Evolutionary conservation across 2,329 filamentous ascomycete species (phyloP), one percentile per base, ranked within the genome.

Genomic region (Juglanconis sp.): DNA sequence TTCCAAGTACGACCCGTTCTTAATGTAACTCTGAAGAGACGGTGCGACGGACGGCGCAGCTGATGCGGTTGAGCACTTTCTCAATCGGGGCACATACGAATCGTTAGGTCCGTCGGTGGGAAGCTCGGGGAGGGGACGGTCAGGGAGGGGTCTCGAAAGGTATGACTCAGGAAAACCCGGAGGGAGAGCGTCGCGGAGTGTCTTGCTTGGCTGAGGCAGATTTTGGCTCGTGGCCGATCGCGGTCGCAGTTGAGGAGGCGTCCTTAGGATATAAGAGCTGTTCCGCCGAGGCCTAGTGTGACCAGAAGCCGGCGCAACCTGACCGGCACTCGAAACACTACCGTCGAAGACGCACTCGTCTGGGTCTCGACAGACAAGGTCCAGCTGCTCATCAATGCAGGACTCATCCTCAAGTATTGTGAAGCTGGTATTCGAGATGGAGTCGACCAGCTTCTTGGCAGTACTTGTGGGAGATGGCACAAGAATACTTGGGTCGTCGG

Each of bases 161-260:
- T 71, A 69, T 2, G 63, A 61, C 10, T 65, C 64, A 30, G 56
- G 44, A n/a, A 59, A 60, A 4, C 56, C 57, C 44, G 65, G 62
- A 30, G 57, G 42, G 13, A 56, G 59, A 8, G 56, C 56, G 46
- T 73, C 71, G 30, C 69, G 65, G 6, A 66, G 44, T 7, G 61
- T 62, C 60, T 74, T 75, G 67, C 70, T 70, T 11, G 72, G 71
- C 61, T 73, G 70, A 11, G 71, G 72, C 2, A 71, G 31, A 4
- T 55, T 56, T 10, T 49, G 56, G 38, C n/a, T 47, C 9, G 57
- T 53, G 5, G 31, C 31, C 9, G 44, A 44, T n/a, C 58, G 51
- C 9, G 61, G 58, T 7, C 46, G 49, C 17, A 71, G 35, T 24
- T 38, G 53, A 15, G 61, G 58, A 7, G 49, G 58, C 35, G 61